Percentiles rank a stretch among this genome's conserved stretches.
Conservation (phyloP, 495 filamentous ascomycete genomes). For the Podospora didyma region DNA sequence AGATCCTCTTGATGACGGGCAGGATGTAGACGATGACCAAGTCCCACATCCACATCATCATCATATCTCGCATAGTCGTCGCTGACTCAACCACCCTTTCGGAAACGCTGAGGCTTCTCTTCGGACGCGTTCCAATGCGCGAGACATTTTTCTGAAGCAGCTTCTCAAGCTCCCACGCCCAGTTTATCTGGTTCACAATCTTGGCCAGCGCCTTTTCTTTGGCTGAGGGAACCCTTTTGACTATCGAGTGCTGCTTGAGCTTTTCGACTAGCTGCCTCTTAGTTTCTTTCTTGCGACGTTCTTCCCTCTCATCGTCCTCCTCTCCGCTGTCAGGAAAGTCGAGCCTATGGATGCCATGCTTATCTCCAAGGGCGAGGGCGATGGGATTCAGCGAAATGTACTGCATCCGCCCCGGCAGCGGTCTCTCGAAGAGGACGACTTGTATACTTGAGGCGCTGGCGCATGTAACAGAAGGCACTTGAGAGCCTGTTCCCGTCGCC, state of each 20-base stretch:
- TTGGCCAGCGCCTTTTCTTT: slow-evolving; percentile 77
- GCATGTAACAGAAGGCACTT: slow-evolving; percentile 69
- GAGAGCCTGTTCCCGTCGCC: slow-evolving; percentile 51
- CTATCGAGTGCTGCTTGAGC: slow-evolving; percentile 79
- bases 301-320: slow-evolving; percentile 61
- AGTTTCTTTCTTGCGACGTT: slow-evolving; percentile 47
- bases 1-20: slow-evolving; percentile 68
- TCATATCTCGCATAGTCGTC: slow-evolving; percentile 71
- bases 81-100: slow-evolving; percentile 95
- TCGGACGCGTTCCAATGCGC: slow-evolving; percentile 71
- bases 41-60: slow-evolving; percentile 65
- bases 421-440: slow-evolving; percentile 82
- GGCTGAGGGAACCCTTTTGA: slow-evolving; percentile 66
- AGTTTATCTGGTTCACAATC: slow-evolving; percentile 95
- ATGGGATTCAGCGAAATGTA: slow-evolving; percentile 92
- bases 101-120: slow-evolving; percentile 84
- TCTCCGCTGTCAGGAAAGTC: slow-evolving; percentile 45
- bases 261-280: slow-evolving; percentile 75
- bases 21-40: slow-evolving; percentile 71
- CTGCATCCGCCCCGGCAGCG: slow-evolving; percentile 86
- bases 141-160: slow-evolving; percentile 84
- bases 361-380: slow-evolving; percentile 80
- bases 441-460: slow-evolving; percentile 68
- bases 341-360: slow-evolving; percentile 38
- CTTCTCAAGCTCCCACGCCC: slow-evolving; percentile 80